These are phyloP conservation scores for Primulina huaijiensis DNA, from an alignment of 257 asterid species.

Conservation along the genomic window DNA sequence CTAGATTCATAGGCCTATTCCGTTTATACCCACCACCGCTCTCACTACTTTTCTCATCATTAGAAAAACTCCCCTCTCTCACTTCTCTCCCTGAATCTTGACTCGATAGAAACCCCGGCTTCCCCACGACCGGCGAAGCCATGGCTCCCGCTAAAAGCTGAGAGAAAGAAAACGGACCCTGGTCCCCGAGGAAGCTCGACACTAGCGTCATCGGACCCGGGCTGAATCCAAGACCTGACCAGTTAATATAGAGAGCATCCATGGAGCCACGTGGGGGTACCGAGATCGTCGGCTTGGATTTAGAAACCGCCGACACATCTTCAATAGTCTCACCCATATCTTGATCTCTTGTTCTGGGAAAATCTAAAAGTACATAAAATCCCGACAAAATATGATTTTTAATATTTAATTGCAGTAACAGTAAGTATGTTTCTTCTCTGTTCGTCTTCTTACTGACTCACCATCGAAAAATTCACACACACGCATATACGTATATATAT, in stretches of 20 bases:
- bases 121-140: constrained; percentile 63
- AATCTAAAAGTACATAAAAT: neutral
- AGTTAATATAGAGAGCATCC: constrained; percentile 45
- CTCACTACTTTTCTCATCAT: constrained; percentile 29
- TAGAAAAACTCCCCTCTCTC: constrained; percentile 15
- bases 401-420: neutral
- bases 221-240: constrained; percentile 49
- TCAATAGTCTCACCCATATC: constrained; percentile 40
- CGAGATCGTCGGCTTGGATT: constrained; percentile 43
- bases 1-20: constrained; percentile 67
- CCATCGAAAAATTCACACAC: neutral
- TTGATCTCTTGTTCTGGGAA: constrained; percentile 6
- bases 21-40: constrained; percentile 55
- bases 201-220: constrained; percentile 67
- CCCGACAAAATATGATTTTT: constrained; percentile 3
- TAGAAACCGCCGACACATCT: constrained; percentile 29
- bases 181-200: constrained; percentile 58
- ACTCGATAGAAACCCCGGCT: constrained; percentile 21
- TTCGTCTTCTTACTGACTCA: constrained; percentile 19
- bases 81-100: constrained; percentile 11
- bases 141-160: constrained; percentile 86
- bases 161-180: constrained; percentile 67
- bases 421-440: neutral
- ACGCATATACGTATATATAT: neutral
- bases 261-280: constrained; percentile 58